These are phyloP conservation scores for Yamadazyma atmosphaerica DNA, from an alignment of 1,139 yeast genomes.

Conservation along the genomic window DNA sequence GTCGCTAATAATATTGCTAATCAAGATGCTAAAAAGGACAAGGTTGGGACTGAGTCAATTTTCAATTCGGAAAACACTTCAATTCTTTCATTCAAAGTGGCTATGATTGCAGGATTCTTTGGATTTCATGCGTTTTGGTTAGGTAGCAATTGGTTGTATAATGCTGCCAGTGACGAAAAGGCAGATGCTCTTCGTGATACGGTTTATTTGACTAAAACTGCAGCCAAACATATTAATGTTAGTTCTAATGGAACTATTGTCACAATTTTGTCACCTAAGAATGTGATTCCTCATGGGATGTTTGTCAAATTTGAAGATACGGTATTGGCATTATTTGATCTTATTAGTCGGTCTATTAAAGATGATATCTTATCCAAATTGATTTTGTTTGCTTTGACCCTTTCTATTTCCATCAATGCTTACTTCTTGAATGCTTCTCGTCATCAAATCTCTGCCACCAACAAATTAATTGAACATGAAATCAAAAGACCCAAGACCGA, in stretches of 20 bases:
- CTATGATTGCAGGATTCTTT: constrained; percentile 66
- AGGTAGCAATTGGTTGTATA: constrained; percentile 72
- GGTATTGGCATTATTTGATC: constrained; percentile 51
- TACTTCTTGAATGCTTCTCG: constrained; percentile 80
- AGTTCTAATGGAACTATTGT: constrained; percentile 56
- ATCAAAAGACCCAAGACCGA: constrained; percentile 28
- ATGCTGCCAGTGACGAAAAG: constrained; percentile 24
- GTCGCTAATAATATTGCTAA: constrained; percentile 63
- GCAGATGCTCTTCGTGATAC: constrained; percentile 4
- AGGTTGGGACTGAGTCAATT: constrained; percentile 28
- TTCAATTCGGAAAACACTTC: constrained; percentile 33
- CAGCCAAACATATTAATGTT: constrained; percentile 43
- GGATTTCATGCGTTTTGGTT: constrained; percentile 75
- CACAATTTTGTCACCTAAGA: constrained; percentile 66
- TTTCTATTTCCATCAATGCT: constrained; percentile 78
- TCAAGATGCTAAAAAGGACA: constrained; percentile 56
- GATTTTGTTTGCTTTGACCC: constrained; percentile 68
- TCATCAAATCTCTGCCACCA: constrained; percentile 49
- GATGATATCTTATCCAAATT: constrained; percentile 82
- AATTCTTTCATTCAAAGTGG: constrained; percentile 62
- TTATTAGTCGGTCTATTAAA: constrained; percentile 70
- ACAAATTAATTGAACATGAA: constrained; percentile 44
- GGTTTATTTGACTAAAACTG: constrained; percentile 33
- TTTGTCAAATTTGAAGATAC: constrained; percentile 68
- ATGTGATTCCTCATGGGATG: constrained; percentile 68